Conservation (phyloP, 352 stramenopile species). For the Blastocystis sp. region DNA sequence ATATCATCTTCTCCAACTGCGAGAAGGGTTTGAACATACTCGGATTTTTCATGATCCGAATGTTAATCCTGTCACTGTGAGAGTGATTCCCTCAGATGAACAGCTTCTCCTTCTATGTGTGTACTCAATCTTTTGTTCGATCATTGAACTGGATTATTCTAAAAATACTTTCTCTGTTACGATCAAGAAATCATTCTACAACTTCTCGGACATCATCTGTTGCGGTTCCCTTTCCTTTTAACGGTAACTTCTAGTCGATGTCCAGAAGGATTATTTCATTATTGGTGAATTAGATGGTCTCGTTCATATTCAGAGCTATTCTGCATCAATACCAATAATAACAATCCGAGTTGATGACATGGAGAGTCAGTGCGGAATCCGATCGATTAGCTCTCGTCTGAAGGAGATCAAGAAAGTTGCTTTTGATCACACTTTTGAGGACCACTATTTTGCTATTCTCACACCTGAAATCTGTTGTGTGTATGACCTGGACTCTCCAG, state of each 20-base stretch:
- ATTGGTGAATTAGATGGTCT: not conserved
- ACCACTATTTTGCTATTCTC: not conserved
- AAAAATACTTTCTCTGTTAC: not conserved
- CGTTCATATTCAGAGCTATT: not conserved
- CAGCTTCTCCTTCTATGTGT: conserved; percentile 2
- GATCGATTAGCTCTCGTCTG: not conserved
- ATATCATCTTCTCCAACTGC: not conserved
- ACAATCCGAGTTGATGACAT: not conserved
- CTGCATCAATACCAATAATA: not conserved
- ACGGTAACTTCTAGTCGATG: not conserved
- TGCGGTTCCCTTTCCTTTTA: not conserved
- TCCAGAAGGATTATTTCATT: not conserved
- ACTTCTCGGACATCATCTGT: not conserved
- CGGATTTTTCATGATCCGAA: not conserved
- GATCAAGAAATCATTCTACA: conserved; percentile 4
- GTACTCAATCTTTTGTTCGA: conserved; percentile 6
- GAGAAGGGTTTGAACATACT: not conserved
- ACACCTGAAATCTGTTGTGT: conserved; percentile 33
- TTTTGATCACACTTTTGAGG: not conserved
- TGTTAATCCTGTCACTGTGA: not conserved
- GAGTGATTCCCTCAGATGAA: not conserved
- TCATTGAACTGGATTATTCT: conserved; percentile 3
- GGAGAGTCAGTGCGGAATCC: not conserved
- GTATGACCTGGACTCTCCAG: not conserved
- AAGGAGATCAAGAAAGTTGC: not conserved